Evolutionary conservation across 805 yeast genomes (phyloP).

Genomic region (Martiniozyma abietophila): DNA sequence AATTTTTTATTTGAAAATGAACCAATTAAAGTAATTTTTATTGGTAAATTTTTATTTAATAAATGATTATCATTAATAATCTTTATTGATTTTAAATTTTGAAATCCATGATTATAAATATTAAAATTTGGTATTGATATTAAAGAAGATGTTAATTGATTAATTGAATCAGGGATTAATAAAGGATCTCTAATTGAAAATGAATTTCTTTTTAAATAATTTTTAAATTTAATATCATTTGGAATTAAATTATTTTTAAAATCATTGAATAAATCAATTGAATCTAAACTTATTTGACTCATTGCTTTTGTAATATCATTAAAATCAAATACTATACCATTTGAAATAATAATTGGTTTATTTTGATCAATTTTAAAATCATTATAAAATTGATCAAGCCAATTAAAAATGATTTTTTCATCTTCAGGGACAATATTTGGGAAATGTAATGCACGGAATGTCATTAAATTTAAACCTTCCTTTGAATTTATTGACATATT

Average conservation of each 20-base stretch:
- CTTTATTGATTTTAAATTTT: conserved; percentile 1
- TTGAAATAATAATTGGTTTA: conserved; percentile 49
- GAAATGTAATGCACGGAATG: conserved; percentile 9
- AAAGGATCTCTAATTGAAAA: conserved; percentile 35
- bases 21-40: conserved; percentile 47
- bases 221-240: conserved; percentile 24
- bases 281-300: conserved; percentile 51
- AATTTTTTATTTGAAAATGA: conserved; percentile 34
- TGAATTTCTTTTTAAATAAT: conserved; percentile 35
- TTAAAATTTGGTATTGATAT: neutral
- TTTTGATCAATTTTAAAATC: conserved; percentile 13
- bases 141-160: conserved; percentile 12
- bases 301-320: conserved; percentile 40
- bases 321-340: conserved; percentile 60
- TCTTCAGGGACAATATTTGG: conserved; percentile 9
- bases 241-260: conserved; percentile 23
- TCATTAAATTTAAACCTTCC: conserved; percentile 9
- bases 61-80: neutral
- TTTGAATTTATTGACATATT: conserved; percentile 10
- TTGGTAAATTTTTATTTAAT: conserved; percentile 4
- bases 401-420: neutral
- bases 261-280: conserved; percentile 24
- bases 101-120: conserved; percentile 1
- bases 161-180: conserved; percentile 40
- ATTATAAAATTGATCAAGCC: conserved; percentile 4